Base-by-base conservation (phyloP, 2,329 filamentous ascomycete genomes). In the Aphanocladium album region DNA sequence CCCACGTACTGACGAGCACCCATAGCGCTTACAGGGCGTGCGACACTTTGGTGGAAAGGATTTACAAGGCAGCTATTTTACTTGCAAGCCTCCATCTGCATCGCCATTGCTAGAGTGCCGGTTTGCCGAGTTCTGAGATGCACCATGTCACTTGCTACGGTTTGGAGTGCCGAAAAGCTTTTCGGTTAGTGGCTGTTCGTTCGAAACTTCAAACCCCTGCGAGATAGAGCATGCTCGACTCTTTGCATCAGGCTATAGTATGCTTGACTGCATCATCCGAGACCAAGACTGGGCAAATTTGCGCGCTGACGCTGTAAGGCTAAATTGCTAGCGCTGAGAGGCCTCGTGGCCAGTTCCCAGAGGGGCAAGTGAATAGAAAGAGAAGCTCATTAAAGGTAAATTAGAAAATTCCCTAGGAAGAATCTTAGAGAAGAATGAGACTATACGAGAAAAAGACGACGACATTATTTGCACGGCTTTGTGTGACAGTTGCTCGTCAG, bases 251-350 rank as follows among this genome's bases (percentile, higher is more conserved):
- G 35, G 50, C 14, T 7, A 8, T n/a, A n/a, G n/a, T n/a, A 25
- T 2, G 3, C 19, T 30, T 39, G 12, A 33, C 19, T 23, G 2
- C 43, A 12, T 45, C 16, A 5, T 27, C 23, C 30, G 23, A 30
- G 35, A 23, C 19, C 27, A 30, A 27, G 14, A 23, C 12, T 5
- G 8, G 17, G 8, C 33, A 6, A 23, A 37, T 43, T 23, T n/a
- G 43, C 25, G n/a, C 46, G 53, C 41, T 56, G 41, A 56, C 53
- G 39, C 41, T 43, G 53, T n/a, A 35, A 14, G 53, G 27, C 53
- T 17, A 37, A 41, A 5, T 21, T n/a, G 39, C 23, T 56, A 56
- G 53, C 53, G 53, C 53, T 46, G 53, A 56, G 41, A 23, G 35
- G 12, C 35, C 35, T 17, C 45, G 19, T 19, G 33, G 11, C 30